These are phyloP conservation scores for Astragalus glycyphyllos DNA, from an alignment of 306 rosid species.

Conservation along the genomic window DNA sequence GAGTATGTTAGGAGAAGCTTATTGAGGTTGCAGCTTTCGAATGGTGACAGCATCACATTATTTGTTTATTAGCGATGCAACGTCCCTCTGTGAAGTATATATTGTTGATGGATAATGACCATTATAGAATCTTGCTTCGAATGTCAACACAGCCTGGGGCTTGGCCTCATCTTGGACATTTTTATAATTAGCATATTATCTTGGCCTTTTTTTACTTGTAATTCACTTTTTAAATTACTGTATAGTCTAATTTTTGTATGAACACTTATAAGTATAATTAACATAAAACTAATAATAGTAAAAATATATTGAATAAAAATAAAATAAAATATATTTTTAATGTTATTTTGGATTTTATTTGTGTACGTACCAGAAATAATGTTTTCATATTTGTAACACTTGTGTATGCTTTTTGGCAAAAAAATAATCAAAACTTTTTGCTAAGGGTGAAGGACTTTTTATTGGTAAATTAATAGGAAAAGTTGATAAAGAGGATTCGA, in stretches of 20 bases:
- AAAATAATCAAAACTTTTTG: neutral
- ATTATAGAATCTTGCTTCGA: slow-evolving; percentile 44
- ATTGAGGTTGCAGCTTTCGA: slow-evolving; percentile 47
- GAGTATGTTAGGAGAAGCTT: slow-evolving; percentile 31
- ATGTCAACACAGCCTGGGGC: slow-evolving; percentile 44
- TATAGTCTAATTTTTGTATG: too few relatives aligned
- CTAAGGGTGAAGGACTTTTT: neutral
- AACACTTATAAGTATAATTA: too few relatives aligned
- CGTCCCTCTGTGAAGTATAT: slow-evolving; percentile 45
- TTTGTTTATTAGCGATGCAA: slow-evolving; percentile 48
- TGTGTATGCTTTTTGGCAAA: neutral
- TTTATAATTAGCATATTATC: neutral
- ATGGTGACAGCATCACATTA: slow-evolving; percentile 42
- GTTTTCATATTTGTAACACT: too few relatives aligned
- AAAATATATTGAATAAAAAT: too few relatives aligned
- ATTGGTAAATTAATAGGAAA: neutral
- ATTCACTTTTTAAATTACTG: too few relatives aligned
- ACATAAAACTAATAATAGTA: too few relatives aligned
- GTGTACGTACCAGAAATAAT: too few relatives aligned
- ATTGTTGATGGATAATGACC: slow-evolving; percentile 51
- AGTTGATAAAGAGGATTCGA: neutral
- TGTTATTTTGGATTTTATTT: too few relatives aligned
- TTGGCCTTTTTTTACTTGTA: neutral
- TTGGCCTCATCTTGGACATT: slow-evolving; percentile 26
- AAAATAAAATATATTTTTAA: too few relatives aligned